phyloP scores from a whole-genome alignment of 2,329 filamentous ascomycete species.

The Nemania abortiva region DNA sequence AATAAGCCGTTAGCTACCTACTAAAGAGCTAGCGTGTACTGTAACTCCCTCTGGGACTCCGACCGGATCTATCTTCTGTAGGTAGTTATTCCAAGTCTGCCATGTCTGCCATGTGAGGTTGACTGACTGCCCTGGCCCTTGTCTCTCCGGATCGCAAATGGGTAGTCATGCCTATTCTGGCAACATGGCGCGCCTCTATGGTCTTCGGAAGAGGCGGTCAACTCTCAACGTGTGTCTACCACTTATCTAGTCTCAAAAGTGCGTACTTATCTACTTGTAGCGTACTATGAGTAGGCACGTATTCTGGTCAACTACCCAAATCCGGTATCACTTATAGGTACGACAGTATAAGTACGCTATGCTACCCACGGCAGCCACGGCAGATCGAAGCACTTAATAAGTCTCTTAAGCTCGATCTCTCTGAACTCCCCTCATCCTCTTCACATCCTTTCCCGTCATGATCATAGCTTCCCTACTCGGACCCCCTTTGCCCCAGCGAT shows the following conservation, averaged over 20 bases:
- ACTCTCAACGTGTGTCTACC: conserved; percentile 20
- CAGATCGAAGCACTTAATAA: neutral
- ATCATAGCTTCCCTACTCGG: neutral
- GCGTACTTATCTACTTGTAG: neutral
- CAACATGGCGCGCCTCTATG: conserved; percentile 41
- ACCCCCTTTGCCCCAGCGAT: neutral
- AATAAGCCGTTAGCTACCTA: conserved; percentile 11
- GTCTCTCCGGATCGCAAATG: conserved; percentile 15
- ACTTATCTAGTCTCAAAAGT: conserved; percentile 20
- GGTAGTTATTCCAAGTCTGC: too few relatives aligned
- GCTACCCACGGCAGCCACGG: neutral
- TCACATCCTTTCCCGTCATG: neutral
- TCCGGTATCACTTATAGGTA: too few relatives aligned
- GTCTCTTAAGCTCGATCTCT: neutral
- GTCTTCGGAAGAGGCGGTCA: conserved; percentile 44
- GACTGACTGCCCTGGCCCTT: conserved; percentile 9
- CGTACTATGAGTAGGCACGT: too few relatives aligned
- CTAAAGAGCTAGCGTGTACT: too few relatives aligned
- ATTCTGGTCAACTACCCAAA: too few relatives aligned
- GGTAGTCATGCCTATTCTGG: conserved; percentile 29
- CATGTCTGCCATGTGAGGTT: neutral
- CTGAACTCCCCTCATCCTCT: neutral
- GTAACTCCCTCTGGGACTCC: too few relatives aligned
- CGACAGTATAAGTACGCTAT: too few relatives aligned
- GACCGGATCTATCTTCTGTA: conserved; percentile 4